These are phyloP conservation scores for Emergomyces africanus DNA, from an alignment of 2,329 filamentous ascomycete species.

Conservation along the genomic window DNA sequence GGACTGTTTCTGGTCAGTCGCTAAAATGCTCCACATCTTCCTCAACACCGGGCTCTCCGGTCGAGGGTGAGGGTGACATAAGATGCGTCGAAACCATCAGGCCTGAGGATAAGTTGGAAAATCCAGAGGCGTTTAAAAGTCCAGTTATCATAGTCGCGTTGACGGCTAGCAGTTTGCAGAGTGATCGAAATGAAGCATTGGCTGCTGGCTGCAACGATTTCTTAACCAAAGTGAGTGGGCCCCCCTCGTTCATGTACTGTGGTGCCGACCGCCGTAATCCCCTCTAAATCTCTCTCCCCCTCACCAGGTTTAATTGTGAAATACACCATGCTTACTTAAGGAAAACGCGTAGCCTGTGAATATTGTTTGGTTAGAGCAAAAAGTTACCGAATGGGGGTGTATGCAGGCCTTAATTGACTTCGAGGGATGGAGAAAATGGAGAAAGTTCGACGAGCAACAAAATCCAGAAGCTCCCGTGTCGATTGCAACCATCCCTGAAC, in stretches of 20 bases:
- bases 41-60: slow-evolving; percentile 6
- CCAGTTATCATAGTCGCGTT: slow-evolving; percentile 96
- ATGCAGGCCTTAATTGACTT: slow-evolving; percentile 99
- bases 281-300: neutral
- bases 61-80: slow-evolving; percentile 6
- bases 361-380: slow-evolving; percentile 92
- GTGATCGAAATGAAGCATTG: slow-evolving; percentile 85
- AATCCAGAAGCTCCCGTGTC: slow-evolving; percentile 10
- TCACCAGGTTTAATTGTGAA: neutral
- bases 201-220: slow-evolving; percentile 98
- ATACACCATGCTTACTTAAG: neutral
- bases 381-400: slow-evolving; percentile 98
- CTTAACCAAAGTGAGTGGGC: slow-evolving; percentile 67
- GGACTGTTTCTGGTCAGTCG: slow-evolving; percentile 45
- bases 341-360: slow-evolving; percentile 63
- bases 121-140: slow-evolving; percentile 63
- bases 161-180: slow-evolving; percentile 87
- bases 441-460: slow-evolving; percentile 10
- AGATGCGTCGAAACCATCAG: slow-evolving; percentile 16
- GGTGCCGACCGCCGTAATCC: neutral
- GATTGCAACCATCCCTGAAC: slow-evolving; percentile 4
- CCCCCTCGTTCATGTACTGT: neutral
- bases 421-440: slow-evolving; percentile 92
- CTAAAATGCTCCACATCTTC: slow-evolving; percentile 24
- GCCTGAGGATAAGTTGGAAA: slow-evolving; percentile 25